Percentiles rank a stretch among this genome's conserved stretches.
These are phyloP conservation scores for Musa acuminata DNA, from an alignment of 176 grass and related monocot species.

Conservation along the genomic window DNA sequence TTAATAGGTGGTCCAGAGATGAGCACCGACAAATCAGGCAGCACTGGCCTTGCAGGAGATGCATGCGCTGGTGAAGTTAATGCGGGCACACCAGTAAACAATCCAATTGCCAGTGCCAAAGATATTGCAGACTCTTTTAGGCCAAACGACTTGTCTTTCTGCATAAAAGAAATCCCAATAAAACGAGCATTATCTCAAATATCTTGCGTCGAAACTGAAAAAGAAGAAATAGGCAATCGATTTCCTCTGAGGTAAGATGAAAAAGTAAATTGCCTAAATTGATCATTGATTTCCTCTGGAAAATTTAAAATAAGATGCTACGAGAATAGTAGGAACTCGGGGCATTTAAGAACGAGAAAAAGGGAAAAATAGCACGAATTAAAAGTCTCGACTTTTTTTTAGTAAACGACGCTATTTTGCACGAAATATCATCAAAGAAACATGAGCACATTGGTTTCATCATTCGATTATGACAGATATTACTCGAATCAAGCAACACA, in stretches of 20 bases:
- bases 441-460: too few relatives aligned
- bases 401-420: too few relatives aligned
- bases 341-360: too few relatives aligned
- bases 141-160: conserved; percentile 52
- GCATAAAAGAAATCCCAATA: conserved; percentile 15
- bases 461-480: too few relatives aligned
- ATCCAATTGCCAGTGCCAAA: conserved; percentile 63
- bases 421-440: too few relatives aligned
- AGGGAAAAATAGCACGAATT: too few relatives aligned
- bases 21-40: conserved; percentile 89
- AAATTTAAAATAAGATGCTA: neutral
- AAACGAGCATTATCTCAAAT: conserved; percentile 9
- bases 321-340: too few relatives aligned
- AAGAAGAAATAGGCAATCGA: neutral
- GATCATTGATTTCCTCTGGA: neutral
- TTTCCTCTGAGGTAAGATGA: neutral
- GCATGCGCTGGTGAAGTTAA: conserved; percentile 43
- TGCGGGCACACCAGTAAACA: conserved; percentile 42
- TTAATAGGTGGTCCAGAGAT: conserved; percentile 97
- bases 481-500: too few relatives aligned
- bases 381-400: too few relatives aligned
- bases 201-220: neutral
- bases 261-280: neutral
- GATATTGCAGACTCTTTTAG: conserved; percentile 77
- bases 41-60: conserved; percentile 36